Conservation (phyloP, 2,329 filamentous ascomycete species). For the Ceratocystis colombiana region DNA sequence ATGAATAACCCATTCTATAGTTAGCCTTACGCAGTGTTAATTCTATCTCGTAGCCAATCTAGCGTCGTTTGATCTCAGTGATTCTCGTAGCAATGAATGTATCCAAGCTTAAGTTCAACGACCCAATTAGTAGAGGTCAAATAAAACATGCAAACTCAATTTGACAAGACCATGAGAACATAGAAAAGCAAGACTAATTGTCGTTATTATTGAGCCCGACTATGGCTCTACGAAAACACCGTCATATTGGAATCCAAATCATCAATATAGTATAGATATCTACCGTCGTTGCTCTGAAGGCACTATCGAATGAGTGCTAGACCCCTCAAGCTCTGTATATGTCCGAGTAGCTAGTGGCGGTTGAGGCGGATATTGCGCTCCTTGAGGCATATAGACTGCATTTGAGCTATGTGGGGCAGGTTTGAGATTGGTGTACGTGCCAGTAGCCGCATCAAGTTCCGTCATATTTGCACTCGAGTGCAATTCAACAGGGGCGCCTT, state of each 20-base stretch:
- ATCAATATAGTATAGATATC: background rate
- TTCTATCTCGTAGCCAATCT: too few relatives aligned
- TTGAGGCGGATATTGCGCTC: background rate
- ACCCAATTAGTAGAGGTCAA: too few relatives aligned
- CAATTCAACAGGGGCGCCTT: constrained; percentile 27
- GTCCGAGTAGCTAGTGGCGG: background rate
- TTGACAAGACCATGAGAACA: too few relatives aligned
- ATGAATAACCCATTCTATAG: too few relatives aligned
- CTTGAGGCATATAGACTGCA: background rate
- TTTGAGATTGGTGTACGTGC: background rate
- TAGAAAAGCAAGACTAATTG: too few relatives aligned
- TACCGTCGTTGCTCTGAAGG: background rate
- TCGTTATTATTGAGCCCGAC: too few relatives aligned
- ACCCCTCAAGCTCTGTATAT: background rate
- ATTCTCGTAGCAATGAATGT: too few relatives aligned
- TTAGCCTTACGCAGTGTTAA: too few relatives aligned
- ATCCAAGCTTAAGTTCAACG: too few relatives aligned
- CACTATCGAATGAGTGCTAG: background rate
- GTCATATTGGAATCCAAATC: background rate
- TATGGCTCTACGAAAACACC: too few relatives aligned
- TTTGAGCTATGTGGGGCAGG: background rate
- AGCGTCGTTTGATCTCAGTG: too few relatives aligned
- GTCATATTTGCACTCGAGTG: background rate
- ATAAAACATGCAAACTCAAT: too few relatives aligned
- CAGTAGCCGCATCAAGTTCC: background rate